Evolutionary conservation across 352 stramenopile species (phyloP), one percentile per base, ranked within the genome.

Genomic region (Phytophthora citricola): DNA sequence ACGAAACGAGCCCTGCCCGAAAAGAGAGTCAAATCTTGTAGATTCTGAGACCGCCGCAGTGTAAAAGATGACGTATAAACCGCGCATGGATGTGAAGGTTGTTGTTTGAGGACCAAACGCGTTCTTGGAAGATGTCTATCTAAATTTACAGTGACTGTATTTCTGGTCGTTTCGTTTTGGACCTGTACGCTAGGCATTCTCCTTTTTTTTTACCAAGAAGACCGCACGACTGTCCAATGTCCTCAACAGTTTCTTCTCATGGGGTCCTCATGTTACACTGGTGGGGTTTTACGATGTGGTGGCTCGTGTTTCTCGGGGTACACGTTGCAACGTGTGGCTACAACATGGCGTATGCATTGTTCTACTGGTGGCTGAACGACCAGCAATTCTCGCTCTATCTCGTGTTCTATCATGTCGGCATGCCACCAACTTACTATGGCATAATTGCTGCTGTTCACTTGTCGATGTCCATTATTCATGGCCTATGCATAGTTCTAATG

Each of bases 381-480:
- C 17, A 20, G 17, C 17, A 20, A 20, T 20, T 20, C 17, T 20
- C 17, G 17, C 17, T 20, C 17, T 20, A 60, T n/a, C 31, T 67
- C 1, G 38, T 38, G 29, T 67, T 67, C 47, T 61, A 61, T 31
- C 38, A 41, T 29, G n/a, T 66, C 8, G 58, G 58, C 2, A 58
- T 66, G 38, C 27, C 38, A 2, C 44, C 38, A n/a, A 7, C 46
- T 46, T 50, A 58, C 15, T 51, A 55, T 34, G 8, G 14, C 7
- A 47, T 26, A 11, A 55, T 63, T 22, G 44, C 29, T 7, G 17
- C 9, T 47, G 20, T 62, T 32, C 24, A 53, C 43, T 27, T 47
- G 6, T 1, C 24, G 1, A 40, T 54, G 43, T 31, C 54, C 20
- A 43, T 31, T 26, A 15, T 53, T 6, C 54, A 62, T 47, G 54